phyloP scores from a whole-genome alignment of 2,329 filamentous ascomycete genomes.

The Xylariaceae sp. region DNA sequence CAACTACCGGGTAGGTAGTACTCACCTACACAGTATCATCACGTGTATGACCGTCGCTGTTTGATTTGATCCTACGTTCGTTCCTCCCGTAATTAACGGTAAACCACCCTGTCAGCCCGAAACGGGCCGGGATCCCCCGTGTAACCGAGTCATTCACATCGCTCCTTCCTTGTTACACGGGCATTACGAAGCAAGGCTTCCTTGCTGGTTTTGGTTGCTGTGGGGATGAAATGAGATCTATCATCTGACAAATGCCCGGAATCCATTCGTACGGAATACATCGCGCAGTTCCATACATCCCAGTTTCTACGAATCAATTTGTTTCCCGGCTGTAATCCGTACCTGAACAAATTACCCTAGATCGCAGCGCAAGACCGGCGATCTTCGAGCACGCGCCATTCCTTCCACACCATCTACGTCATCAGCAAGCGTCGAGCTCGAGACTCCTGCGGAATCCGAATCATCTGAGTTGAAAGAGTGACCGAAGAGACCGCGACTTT shows the following conservation, averaged over 20 bases:
- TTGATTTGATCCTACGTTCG: background rate
- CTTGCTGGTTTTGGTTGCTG: background rate
- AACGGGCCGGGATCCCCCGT: background rate
- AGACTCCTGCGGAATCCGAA: too few relatives aligned
- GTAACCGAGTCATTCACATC: too few relatives aligned
- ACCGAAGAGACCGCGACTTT: too few relatives aligned
- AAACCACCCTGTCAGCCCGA: background rate
- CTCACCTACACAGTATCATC: background rate
- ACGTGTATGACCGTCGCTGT: background rate
- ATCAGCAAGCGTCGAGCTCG: too few relatives aligned
- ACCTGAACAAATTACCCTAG: background rate
- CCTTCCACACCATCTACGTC: too few relatives aligned
- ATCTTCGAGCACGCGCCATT: too few relatives aligned
- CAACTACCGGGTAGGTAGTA: background rate
- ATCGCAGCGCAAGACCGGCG: background rate
- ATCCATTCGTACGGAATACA: background rate
- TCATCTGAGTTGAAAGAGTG: too few relatives aligned
- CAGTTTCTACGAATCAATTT: background rate
- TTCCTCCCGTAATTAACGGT: too few relatives aligned
- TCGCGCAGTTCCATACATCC: background rate
- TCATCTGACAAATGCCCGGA: background rate
- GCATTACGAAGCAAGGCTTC: too few relatives aligned
- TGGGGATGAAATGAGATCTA: background rate
- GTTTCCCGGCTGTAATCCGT: background rate
- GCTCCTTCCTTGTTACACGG: too few relatives aligned